A percentile compares a stretch with the other conserved stretches of the same genome.
Evolutionary conservation across 306 rosid species (phyloP).

Genomic region (Senna tora): DNA sequence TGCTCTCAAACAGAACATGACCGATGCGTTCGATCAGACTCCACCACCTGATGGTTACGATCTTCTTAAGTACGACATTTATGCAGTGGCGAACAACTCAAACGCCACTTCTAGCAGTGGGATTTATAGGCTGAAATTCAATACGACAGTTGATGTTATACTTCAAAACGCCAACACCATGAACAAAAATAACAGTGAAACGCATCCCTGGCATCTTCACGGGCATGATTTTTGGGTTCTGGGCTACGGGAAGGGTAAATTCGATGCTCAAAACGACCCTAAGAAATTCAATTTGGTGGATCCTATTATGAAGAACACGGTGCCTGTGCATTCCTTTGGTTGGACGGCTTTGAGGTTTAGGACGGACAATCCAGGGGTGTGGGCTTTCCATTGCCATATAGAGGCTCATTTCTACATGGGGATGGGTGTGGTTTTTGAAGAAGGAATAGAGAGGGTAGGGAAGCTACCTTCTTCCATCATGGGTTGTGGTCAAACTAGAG

Average conservation of each 20-base stretch:
- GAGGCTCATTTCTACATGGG: conserved; percentile 90
- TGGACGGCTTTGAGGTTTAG: conserved; percentile 91
- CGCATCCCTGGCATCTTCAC: conserved; percentile 70
- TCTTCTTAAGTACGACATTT: conserved; percentile 56
- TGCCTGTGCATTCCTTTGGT: conserved; percentile 68
- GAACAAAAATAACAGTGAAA: conserved; percentile 45
- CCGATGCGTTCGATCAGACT: conserved; percentile 50
- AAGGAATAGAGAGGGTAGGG: conserved; percentile 71
- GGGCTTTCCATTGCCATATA: conserved; percentile 95
- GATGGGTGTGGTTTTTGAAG: conserved; percentile 87
- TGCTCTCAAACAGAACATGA: conserved; percentile 58
- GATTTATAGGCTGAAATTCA: conserved; percentile 49
- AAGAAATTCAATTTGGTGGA: conserved; percentile 68
- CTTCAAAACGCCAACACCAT: conserved; percentile 62
- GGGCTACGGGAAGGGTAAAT: conserved; percentile 55
- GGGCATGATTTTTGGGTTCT: conserved; percentile 67
- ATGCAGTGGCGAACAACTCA: conserved; percentile 21
- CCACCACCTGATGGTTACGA: conserved; percentile 72
- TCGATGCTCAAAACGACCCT: conserved; percentile 51
- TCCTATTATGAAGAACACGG: conserved; percentile 87
- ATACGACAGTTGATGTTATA: conserved; percentile 53
- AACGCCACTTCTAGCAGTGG: conserved; percentile 60
- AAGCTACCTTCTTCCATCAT: conserved; percentile 69
- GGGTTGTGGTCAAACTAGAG: conserved; percentile 75
- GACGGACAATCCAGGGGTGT: conserved; percentile 79